Percentiles rank a stretch among this genome's conserved stretches.
Evolutionary conservation across 1,284 basidiomycete species (phyloP).

Genomic region (Fomitopsis pinicola): DNA sequence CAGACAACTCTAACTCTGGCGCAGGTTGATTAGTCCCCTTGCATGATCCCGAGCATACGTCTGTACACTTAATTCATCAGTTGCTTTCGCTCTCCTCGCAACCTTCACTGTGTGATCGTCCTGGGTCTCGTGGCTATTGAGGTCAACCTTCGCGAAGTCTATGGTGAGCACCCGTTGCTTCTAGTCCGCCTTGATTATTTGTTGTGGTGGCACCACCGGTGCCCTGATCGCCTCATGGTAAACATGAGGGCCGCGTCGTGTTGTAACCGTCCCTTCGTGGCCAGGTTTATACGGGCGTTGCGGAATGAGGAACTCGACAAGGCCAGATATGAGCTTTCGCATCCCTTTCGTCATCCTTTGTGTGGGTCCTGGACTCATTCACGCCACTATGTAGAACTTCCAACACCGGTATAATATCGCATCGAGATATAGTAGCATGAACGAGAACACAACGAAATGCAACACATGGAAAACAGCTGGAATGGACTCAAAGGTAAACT

Average conservation of each 20-base stretch:
- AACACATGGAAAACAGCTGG: not conserved
- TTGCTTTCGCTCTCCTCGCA: slow-evolving; percentile 2
- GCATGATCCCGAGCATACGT: slow-evolving; percentile 47
- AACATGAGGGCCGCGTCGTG: slow-evolving; percentile 6
- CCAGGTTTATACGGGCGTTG: slow-evolving; percentile 44
- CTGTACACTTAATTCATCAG: slow-evolving; percentile 20
- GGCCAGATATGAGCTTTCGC: slow-evolving; percentile 71
- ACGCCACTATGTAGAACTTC: not conserved
- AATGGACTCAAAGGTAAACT: slow-evolving; percentile 46
- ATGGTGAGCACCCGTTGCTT: slow-evolving; percentile 27
- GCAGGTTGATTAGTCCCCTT: slow-evolving; percentile 86
- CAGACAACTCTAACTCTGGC: slow-evolving; percentile 4
- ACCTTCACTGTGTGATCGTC: not conserved
- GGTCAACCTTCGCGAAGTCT: not conserved
- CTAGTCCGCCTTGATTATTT: slow-evolving; percentile 47
- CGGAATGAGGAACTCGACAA: slow-evolving; percentile 55
- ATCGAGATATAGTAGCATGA: not conserved
- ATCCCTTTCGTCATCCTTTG: not conserved
- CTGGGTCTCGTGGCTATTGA: not conserved
- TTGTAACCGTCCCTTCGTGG: slow-evolving; percentile 41
- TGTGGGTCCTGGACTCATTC: not conserved
- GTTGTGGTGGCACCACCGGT: slow-evolving; percentile 56
- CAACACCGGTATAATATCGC: not conserved
- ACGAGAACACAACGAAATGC: not conserved
- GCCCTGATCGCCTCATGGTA: slow-evolving; percentile 15